Conservation (phyloP, 75 land plant genomes). For the Azolla pinnata region DNA sequence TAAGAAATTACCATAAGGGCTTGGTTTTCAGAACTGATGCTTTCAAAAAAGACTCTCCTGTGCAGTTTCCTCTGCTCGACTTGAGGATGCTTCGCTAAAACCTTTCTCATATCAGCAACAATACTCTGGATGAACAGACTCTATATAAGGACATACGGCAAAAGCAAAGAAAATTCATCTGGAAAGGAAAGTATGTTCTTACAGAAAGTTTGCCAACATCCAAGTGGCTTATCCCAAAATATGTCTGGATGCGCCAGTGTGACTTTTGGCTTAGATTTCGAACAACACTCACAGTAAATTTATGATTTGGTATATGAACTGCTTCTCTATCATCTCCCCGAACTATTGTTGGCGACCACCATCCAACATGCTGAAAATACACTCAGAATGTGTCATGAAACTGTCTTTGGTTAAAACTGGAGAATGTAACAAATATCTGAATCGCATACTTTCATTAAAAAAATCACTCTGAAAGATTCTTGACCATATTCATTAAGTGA, state of each 20-base stretch:
- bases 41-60: conserved; percentile 79
- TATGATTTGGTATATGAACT: conserved; percentile 90
- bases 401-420: background rate
- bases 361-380: conserved; percentile 76
- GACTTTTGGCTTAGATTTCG: conserved; percentile 81
- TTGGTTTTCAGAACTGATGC: conserved; percentile 67
- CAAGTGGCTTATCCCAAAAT: conserved; percentile 82
- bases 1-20: conserved; percentile 54
- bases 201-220: conserved; percentile 80
- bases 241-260: conserved; percentile 92
- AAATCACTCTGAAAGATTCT: too few relatives aligned
- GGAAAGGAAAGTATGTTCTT: too few relatives aligned
- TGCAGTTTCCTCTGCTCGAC: conserved; percentile 85
- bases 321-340: conserved; percentile 97
- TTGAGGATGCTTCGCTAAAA: conserved; percentile 84
- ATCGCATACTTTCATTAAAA: too few relatives aligned
- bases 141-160: background rate
- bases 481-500: too few relatives aligned
- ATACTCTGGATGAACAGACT: conserved; percentile 45
- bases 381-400: background rate
- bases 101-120: conserved; percentile 96
- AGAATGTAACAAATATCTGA: background rate
- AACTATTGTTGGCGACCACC: conserved; percentile 96
- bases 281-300: conserved; percentile 86
- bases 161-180: too few relatives aligned